phyloP scores from a whole-genome alignment of 2,329 filamentous ascomycete genomes.

The Rasamsonia emersonii region DNA sequence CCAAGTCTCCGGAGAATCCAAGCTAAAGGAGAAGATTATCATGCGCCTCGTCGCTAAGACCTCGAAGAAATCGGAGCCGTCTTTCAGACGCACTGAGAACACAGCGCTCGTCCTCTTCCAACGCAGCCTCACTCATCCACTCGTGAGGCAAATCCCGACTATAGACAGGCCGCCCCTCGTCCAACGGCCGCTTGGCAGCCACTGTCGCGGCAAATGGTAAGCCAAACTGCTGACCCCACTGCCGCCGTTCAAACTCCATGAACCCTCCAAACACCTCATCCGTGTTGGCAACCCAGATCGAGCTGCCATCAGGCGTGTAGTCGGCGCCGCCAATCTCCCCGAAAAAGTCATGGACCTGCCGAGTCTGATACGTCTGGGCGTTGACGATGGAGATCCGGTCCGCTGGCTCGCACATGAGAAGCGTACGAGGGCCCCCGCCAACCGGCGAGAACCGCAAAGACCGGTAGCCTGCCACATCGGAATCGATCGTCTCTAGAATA shows the following conservation, averaged over 20 bases:
- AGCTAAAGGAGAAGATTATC: conserved; percentile 24
- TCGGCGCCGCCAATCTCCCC: conserved; percentile 38
- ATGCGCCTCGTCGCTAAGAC: conserved; percentile 25
- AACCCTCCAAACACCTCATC: conserved; percentile 36
- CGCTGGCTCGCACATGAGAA: conserved; percentile 36
- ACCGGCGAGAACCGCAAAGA: conserved; percentile 37
- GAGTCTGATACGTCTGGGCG: conserved; percentile 32
- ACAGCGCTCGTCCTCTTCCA: conserved; percentile 29
- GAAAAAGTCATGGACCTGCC: conserved; percentile 39
- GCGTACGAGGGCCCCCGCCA: conserved; percentile 34
- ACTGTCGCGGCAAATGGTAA: conserved; percentile 8
- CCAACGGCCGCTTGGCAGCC: neutral
- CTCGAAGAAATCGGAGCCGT: conserved; percentile 24
- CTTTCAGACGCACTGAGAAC: conserved; percentile 25
- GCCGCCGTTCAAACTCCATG: conserved; percentile 34
- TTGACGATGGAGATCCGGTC: conserved; percentile 38
- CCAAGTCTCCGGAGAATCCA: neutral
- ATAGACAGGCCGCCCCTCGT: conserved; percentile 8
- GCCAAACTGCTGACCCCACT: conserved; percentile 29
- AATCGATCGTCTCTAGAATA: conserved; percentile 31
- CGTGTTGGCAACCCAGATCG: conserved; percentile 37
- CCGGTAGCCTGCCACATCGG: conserved; percentile 37
- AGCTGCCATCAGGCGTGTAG: conserved; percentile 32
- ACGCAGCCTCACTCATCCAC: conserved; percentile 25
- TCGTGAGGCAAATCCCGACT: conserved; percentile 27